Evolutionary conservation across 78 protist species (phyloP), one percentile per base, ranked within the genome.

Genomic region (Polysphondylium violaceum): DNA sequence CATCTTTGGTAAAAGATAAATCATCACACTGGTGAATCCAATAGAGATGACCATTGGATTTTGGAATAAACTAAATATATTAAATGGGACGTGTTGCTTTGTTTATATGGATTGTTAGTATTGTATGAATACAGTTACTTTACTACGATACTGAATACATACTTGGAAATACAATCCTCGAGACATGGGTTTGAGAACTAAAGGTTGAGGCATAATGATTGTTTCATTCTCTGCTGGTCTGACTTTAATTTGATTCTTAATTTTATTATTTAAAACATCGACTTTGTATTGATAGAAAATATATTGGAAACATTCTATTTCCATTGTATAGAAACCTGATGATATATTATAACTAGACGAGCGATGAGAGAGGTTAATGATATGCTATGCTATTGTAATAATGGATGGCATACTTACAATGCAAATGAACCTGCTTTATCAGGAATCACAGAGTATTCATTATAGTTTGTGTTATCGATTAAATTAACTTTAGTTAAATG

Each of bases 21-120:
- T 58, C 25, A 81, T 38, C 14, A 55, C 29, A 23, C 58, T 43
- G 5, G 89, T 67, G 0, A 81, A 21, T 40, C 59, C 40, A 40
- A 68, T 71, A 41, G 74, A 67, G 11, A 81, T 53, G 9, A 71
- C 25, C 89, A 81, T 81, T 68, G 89, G 89, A 38, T 50, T 65
- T 55, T 38, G 23, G 3, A 81, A 5, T 2, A 81, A n/a, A 35
- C 71, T 31, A 4, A 68, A 81, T 33, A 81, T 81, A 43, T 77
- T 81, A 41, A 81, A 81, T 53, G 89, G 89, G 11, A 65, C 88
- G 51, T 67, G 88, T 65, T 67, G 69, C 88, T 78, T 21, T 2
- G 11, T 43, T 68, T 23, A 2, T 68, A 2, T 23, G 23, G 44
- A 31, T 50, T 60, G 16, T 27, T 27, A 2, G 16, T 55, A 19